Evolutionary conservation across 2,329 filamentous ascomycete species (phyloP), one percentile per base, ranked within the genome.

Genomic region (Phoma sp.): DNA sequence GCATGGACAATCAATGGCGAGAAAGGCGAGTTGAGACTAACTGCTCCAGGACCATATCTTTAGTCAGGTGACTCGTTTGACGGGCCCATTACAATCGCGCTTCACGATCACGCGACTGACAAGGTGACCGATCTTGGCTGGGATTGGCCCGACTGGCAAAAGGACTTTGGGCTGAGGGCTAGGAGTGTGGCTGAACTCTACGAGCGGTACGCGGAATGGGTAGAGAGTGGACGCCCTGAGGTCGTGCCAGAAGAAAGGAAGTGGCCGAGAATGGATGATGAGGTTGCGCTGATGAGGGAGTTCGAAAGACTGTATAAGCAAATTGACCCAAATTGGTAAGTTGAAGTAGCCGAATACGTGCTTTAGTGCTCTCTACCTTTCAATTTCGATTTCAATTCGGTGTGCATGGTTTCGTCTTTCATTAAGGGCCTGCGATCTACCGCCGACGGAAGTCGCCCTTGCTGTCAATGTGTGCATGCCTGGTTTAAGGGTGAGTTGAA

Each of bases 231-330:
- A 7, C 52, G 37, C 20, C 47, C 47, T 2, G 32, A 46, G 3
- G 0, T 7, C 6, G 37, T 60, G 7, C n/a, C 53, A 33, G 47
- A 52, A n/a, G 61, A 55, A 14, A 56, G 52, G 32, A 49, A 48
- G 38, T 75, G 73, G 56, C 65, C 74, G 5, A 75, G 73, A 0
- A 77, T 83, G 57, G 67, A 68, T 0, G 73, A 77, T 48, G 82
- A 81, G 0, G 60, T 81, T 3, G 66, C 66, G 58, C 72, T 82
- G n/a, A 81, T 83, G 65, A 69, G 76, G 62, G 75, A 83, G 69
- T 57, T 66, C 42, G 59, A 61, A 3, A 33, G 17, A 7, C 42
- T 65, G 12, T 63, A 60, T 21, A 56, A 42, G 42, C 49, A 56
- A 46, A 57, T 48, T 46, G 60, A 61, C 52, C n/a, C 37, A 14